Evolutionary conservation across 2,329 filamentous ascomycete species (phyloP), one percentile per base, ranked within the genome.

Genomic region (Cladorrhinum sp.): DNA sequence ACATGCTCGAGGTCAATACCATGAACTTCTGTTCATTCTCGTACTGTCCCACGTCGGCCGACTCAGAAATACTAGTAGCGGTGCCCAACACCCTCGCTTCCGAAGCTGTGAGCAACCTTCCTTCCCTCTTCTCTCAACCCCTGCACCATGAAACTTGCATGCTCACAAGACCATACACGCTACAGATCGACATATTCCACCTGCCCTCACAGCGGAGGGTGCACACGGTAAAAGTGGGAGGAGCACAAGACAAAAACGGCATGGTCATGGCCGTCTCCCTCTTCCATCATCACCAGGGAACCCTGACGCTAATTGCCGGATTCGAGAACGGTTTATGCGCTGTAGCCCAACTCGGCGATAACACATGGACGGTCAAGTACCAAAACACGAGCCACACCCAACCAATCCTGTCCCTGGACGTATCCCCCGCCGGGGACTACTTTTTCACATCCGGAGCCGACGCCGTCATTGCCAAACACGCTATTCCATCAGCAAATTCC

Each of bases 21-120:
- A 84, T 98, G 77, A 99, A 98, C 72, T 99, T 98, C 73, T 99
- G 95, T 72, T 83, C 89, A 1, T 96, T 96, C 73, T 82, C 89
- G 1, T 81, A 82, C 63, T 88, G 87, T 71, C 62, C 62, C 39
- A 55, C 66, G 26, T 63, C 20, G 55, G 55, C 58, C 18, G 58
- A 62, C 28, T 70, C 76, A 8, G 77, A 80, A 60, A 77, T 91
- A 4, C 76, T 96, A 4, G 73, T 97, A 54, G 92, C 92, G 0
- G 90, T 95, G 1, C 93, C 95, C 0, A 92, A 92, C 66, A 88
- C 89, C 0, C 74, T 92, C 6, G 82, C 85, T 54, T 89, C 89
- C 0, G 89, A 92, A 68, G 86, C 86, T 7, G 86, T 88, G 75
- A 65, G 81, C 72, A 64, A 59, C 24, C 48, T 28, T 16, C 14